Evolutionary conservation across 1,139 yeast genomes (phyloP), one percentile per base, ranked within the genome.

Genomic region (Schwanniomyces etchellsii): DNA sequence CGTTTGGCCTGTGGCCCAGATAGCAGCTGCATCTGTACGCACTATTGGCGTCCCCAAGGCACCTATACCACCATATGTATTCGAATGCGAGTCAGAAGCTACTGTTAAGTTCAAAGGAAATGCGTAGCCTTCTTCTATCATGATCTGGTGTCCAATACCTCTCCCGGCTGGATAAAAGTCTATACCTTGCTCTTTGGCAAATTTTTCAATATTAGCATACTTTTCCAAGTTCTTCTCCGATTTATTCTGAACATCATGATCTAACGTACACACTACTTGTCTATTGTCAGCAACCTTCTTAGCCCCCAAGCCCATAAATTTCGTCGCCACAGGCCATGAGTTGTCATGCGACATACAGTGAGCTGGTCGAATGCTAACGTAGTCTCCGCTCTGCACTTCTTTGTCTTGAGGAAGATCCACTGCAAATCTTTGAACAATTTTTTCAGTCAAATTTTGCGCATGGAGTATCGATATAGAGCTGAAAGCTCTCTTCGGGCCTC

Each of bases 311-410:
- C 95, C 95, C 81, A 78, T 86, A 60, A 93, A 91, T 62, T 91
- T 91, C 48, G 91, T 71, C 1, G 98, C 98, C 16, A 91, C 96
- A 0, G 99, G 99, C 98, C 99, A 91, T 30, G 96, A 81, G 59
- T 91, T 91, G 57, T 91, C 99, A 56, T 91, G 99, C 10, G 97
- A 85, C 98, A 93, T 91, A 57, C 96, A 91, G 63, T 91, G 95
- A 5, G 95, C 93, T 5, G 99, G 99, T 50, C 70, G 75, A 51
- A 93, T 89, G 5, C 95, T 79, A 33, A 93, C 97, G 60, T 89
- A 91, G 62, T 93, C 98, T 13, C 98, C 98, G 35, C 88, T 72
- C 46, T 66, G 77, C 20, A 91, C 95, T 36, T 66, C 55, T 52
- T 89, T 89, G 29, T 76, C 80, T 14, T 66, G 50, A 12, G 86